Evolutionary conservation across 208 protist species (phyloP).

Genomic region (Leishmania aethiopica): DNA sequence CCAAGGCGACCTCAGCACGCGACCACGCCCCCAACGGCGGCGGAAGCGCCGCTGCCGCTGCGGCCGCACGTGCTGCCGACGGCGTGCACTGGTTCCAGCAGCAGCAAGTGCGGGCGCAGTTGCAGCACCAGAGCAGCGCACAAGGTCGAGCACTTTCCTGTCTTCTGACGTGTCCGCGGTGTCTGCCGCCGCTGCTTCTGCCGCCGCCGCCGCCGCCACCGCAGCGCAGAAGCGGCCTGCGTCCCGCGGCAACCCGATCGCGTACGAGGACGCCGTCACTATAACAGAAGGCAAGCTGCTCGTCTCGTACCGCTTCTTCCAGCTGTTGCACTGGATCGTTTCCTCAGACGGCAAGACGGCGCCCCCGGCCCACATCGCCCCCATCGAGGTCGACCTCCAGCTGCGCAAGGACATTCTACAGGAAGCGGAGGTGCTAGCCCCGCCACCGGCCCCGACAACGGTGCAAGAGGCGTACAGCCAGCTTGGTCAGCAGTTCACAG

Average conservation of each 20-base stretch:
- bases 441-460: slow-evolving; percentile 49
- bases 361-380: slow-evolving; percentile 47
- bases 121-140: neutral
- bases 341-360: slow-evolving; percentile 3
- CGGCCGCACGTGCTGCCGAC: slow-evolving; percentile 1
- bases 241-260: neutral
- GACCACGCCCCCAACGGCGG: neutral
- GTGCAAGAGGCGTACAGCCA: slow-evolving; percentile 55
- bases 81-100: slow-evolving; percentile 28
- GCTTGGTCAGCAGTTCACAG: slow-evolving; percentile 72
- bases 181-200: neutral
- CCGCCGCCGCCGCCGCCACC: neutral
- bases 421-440: slow-evolving; percentile 67
- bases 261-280: slow-evolving; percentile 54
- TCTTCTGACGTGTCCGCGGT: neutral
- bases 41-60: neutral
- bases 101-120: slow-evolving; percentile 3
- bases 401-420: slow-evolving; percentile 84
- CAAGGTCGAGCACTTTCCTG: neutral
- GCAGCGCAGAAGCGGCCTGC: neutral
- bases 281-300: slow-evolving; percentile 63
- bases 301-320: slow-evolving; percentile 61
- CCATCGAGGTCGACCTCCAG: slow-evolving; percentile 57
- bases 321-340: slow-evolving; percentile 55
- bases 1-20: neutral